Base-by-base conservation (phyloP, 805 yeast species). In the Yarrowia sp. region DNA sequence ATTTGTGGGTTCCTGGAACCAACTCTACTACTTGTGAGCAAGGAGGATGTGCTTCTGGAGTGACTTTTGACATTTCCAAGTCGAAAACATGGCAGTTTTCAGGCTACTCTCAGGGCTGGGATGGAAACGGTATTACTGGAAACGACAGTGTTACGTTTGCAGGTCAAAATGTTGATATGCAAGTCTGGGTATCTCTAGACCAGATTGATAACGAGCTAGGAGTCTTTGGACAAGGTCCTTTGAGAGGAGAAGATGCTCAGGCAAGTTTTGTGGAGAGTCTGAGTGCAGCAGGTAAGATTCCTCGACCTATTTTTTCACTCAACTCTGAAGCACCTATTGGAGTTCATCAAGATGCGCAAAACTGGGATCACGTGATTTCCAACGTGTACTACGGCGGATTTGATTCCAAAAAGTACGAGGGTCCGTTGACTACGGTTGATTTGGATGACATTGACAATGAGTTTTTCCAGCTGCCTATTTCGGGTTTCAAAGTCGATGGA, bases 301-400 rank as follows among this genome's bases (percentile, higher is more conserved):
- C 55, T 8, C 55, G 55, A 14, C 10, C 55, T 4, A 8, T 48
- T 3, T 48, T 48, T 8, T 48, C 55, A 1, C 32, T 48, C 32
- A 48, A 48, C 41, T 48, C 55, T 4, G 55, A 48, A 17, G 13
- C 11, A 1, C 22, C 55, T 9, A 48, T 48, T 18, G 41, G 41
- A 17, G 17, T 18, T 8, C 55, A 48, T 13, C 17, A 35, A 15
- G 9, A 6, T 1, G 15, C 41, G 0, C 4, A 18, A 3, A 5
- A 28, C 3, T 48, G 55, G 55, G 55, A 48, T 18, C 41, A 48
- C 5, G 32, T 35, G 11, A 14, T 35, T 11, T 10, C 55, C 17
- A 48, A 48, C 17, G 55, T 48, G 6, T 48, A 48, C 55, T 48
- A 48, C 4, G 55, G 55, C 10, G 55, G 55, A 1, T 48, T 35